Percentiles rank a stretch among this genome's conserved stretches.
phyloP scores from a whole-genome alignment of 495 filamentous ascomycete genomes.

The Penicillium herquei region DNA sequence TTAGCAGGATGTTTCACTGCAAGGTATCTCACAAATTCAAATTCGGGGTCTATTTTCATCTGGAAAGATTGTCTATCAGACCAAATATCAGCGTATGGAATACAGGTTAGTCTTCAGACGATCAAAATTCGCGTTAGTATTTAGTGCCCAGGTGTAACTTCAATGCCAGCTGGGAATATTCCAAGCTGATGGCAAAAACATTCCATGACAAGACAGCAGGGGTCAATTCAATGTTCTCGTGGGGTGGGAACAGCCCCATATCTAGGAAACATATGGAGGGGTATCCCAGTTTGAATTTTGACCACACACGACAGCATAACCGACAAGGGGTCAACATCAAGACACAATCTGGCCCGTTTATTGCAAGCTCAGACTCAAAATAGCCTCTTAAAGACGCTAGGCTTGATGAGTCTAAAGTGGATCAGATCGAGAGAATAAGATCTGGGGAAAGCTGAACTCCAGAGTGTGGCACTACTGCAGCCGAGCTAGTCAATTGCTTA shows the following conservation, averaged over 20 bases:
- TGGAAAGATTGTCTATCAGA: too few species aligned
- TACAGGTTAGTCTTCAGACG: too few species aligned
- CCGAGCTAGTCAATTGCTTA: slow-evolving; percentile 14
- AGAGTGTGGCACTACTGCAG: slow-evolving; percentile 14
- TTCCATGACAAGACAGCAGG: not conserved
- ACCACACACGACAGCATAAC: too few species aligned
- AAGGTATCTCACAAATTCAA: too few species aligned
- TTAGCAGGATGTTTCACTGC: too few species aligned
- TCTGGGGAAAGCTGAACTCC: slow-evolving; percentile 22
- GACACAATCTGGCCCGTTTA: not conserved
- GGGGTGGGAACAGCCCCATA: not conserved
- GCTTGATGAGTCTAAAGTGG: slow-evolving; percentile 20
- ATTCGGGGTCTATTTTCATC: too few species aligned
- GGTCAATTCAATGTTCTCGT: not conserved
- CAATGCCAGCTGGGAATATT: too few species aligned
- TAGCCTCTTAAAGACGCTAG: slow-evolving; percentile 14
- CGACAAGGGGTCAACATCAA: not conserved
- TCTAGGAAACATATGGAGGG: not conserved
- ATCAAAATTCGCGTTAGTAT: too few species aligned
- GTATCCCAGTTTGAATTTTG: too few species aligned
- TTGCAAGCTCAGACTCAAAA: slow-evolving; percentile 1
- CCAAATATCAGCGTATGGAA: too few species aligned
- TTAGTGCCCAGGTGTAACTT: too few species aligned
- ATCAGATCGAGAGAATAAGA: slow-evolving; percentile 14
- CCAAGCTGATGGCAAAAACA: too few species aligned